These are phyloP conservation scores for Sequoia sempervirens DNA, from an alignment of 75 land plant species.

Conservation along the genomic window DNA sequence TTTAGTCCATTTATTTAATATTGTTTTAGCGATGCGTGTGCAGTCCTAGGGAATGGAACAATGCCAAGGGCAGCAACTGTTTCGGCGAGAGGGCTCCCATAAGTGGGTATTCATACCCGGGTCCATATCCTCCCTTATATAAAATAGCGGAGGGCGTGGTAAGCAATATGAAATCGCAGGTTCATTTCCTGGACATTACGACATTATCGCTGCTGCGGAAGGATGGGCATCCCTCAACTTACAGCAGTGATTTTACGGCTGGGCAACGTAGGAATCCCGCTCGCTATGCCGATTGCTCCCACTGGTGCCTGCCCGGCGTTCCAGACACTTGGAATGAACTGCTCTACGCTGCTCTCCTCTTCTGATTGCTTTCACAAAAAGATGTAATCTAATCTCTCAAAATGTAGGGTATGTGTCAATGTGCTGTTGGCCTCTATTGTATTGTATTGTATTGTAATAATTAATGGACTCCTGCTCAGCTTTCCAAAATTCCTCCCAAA, in stretches of 20 bases:
- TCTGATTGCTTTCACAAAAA: not conserved
- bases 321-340: slow-evolving; percentile 51
- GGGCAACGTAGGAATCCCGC: not conserved
- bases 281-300: slow-evolving; percentile 39
- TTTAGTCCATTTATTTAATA: not conserved
- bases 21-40: not conserved
- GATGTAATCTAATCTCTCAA: no score
- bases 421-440: no score
- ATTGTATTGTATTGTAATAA: no score
- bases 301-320: slow-evolving; percentile 46
- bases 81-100: not conserved
- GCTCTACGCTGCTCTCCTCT: slow-evolving; percentile 18
- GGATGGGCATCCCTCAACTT: slow-evolving; percentile 36
- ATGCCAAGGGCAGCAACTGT: not conserved
- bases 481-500: no score
- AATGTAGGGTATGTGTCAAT: no score
- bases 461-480: no score
- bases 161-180: not conserved
- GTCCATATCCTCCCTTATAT: not conserved
- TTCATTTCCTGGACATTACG: slow-evolving; percentile 30
- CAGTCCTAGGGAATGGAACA: not conserved
- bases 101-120: not conserved
- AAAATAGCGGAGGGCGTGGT: not conserved
- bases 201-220: slow-evolving; percentile 17
- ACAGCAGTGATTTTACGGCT: slow-evolving; percentile 7